Conservation (phyloP, 257 asterid genomes). For the Solanum peruvianum region DNA sequence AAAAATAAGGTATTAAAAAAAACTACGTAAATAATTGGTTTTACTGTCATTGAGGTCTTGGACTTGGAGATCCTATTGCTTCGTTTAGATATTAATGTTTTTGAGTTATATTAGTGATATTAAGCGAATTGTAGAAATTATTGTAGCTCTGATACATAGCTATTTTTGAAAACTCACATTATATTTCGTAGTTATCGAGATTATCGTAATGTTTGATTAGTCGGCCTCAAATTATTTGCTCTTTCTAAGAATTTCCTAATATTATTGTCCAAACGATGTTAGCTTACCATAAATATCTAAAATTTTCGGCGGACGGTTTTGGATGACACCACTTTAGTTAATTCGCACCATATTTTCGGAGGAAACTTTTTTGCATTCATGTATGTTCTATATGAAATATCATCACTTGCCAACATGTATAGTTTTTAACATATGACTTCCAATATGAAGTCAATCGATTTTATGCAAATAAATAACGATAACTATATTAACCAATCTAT, state of each 20-base stretch:
- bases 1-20: neutral
- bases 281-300: neutral
- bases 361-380: neutral
- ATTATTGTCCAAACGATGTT: neutral
- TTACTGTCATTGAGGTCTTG: neutral
- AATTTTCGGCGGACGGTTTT: fast-evolving
- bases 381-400: neutral
- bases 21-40: no score
- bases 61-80: neutral
- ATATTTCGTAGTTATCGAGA: neutral
- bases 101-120: neutral
- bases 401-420: neutral
- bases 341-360: neutral
- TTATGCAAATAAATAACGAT: neutral
- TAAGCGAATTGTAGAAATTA: neutral
- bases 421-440: neutral
- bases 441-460: neutral
- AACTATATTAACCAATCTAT: neutral
- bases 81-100: neutral
- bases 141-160: neutral
- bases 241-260: neutral
- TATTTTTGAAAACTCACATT: neutral
- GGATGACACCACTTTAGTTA: neutral
- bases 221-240: neutral
- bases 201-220: neutral